Evolutionary conservation across 371 early-diverging fungal species (phyloP).

Genomic region (Mucor velutinosus): DNA sequence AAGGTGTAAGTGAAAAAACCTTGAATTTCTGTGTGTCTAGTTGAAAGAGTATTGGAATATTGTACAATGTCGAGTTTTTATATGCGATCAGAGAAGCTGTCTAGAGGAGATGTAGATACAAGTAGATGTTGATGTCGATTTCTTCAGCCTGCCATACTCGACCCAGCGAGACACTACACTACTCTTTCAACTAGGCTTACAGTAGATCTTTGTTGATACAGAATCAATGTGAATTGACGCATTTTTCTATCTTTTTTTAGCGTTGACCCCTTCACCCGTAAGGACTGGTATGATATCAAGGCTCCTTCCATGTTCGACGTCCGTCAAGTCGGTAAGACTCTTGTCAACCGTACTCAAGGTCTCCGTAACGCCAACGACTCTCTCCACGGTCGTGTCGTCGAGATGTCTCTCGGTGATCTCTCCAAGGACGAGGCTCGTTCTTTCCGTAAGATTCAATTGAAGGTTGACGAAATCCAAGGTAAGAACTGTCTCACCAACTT

Average conservation of each 20-base stretch:
- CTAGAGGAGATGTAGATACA: neutral
- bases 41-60: neutral
- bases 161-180: neutral
- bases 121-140: neutral
- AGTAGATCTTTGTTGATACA: neutral
- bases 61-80: neutral
- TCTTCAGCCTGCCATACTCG: neutral
- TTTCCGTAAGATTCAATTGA: too few species aligned
- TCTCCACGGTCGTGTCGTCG: slow-evolving; percentile 95
- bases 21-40: neutral
- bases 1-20: slow-evolving; percentile 77
- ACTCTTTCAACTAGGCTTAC: neutral
- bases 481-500: too few species aligned
- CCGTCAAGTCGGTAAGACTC: slow-evolving; percentile 95
- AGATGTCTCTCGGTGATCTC: slow-evolving; percentile 97
- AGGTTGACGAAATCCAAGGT: too few species aligned
- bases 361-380: slow-evolving; percentile 91
- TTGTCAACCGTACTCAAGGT: slow-evolving; percentile 99
- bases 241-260: slow-evolving; percentile 39
- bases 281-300: slow-evolving; percentile 99
- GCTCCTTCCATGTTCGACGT: slow-evolving; percentile 93
- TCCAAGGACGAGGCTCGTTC: too few species aligned
- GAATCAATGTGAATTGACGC: neutral
- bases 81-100: neutral
- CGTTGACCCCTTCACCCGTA: slow-evolving; percentile 96